phyloP scores from a whole-genome alignment of 2,329 filamentous ascomycete genomes.

The Zymoseptoria pseudotritici region DNA sequence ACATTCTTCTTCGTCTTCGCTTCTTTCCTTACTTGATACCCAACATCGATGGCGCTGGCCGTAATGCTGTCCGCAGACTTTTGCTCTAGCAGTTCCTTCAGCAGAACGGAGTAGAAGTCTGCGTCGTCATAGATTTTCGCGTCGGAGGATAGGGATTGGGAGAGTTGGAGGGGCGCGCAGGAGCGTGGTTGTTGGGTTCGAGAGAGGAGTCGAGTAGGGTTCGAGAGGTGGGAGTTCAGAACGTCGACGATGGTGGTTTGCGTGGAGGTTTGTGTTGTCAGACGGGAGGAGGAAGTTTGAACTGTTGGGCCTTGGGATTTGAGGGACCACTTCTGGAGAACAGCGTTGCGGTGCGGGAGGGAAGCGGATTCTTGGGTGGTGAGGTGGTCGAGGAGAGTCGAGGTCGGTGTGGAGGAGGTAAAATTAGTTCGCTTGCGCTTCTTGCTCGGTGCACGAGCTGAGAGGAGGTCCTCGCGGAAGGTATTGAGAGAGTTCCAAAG shows the following conservation, averaged over 20 bases:
- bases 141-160: slow-evolving; percentile 45
- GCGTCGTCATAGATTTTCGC: slow-evolving; percentile 78
- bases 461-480: slow-evolving; percentile 55
- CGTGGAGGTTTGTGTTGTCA: slow-evolving; percentile 45
- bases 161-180: slow-evolving; percentile 62
- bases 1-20: slow-evolving; percentile 79
- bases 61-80: slow-evolving; percentile 53
- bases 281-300: slow-evolving; percentile 50
- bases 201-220: slow-evolving; percentile 59
- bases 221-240: slow-evolving; percentile 60
- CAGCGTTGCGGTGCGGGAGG: slow-evolving; percentile 56
- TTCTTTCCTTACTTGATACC: slow-evolving; percentile 52
- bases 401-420: slow-evolving; percentile 50
- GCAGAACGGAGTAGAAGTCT: slow-evolving; percentile 85
- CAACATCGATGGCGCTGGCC: slow-evolving; percentile 32
- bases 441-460: slow-evolving; percentile 42
- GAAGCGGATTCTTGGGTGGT: slow-evolving; percentile 55
- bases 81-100: slow-evolving; percentile 89
- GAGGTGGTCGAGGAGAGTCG: slow-evolving; percentile 67
- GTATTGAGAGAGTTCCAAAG: slow-evolving; percentile 75
- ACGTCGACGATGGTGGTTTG: slow-evolving; percentile 62
- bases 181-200: slow-evolving; percentile 66
- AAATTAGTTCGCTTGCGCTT: slow-evolving; percentile 52
- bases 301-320: slow-evolving; percentile 62
- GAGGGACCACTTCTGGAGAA: slow-evolving; percentile 83